phyloP scores from a whole-genome alignment of 2,329 filamentous ascomycete genomes.

The Neopestalotiopsis rosae region DNA sequence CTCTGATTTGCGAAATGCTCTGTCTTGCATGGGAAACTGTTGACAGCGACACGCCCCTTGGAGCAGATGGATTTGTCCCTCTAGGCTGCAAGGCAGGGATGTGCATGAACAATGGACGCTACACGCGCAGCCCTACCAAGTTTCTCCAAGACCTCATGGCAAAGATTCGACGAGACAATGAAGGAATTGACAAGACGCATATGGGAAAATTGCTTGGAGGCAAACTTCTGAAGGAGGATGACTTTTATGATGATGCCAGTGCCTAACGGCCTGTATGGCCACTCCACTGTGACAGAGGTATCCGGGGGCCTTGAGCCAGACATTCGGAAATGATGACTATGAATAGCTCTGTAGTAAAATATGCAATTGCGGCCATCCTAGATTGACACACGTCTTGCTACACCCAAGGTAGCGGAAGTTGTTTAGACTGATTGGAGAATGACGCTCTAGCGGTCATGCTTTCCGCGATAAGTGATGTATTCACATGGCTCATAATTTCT shows the following conservation, averaged over 20 bases:
- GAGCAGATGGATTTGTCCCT: not conserved
- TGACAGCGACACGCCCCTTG: not conserved
- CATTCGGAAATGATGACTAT: too few relatives aligned
- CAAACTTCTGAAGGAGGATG: constrained; percentile 15
- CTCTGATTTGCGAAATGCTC: not conserved
- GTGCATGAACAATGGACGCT: constrained; percentile 26
- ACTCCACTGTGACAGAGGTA: too few relatives aligned
- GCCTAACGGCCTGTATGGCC: too few relatives aligned
- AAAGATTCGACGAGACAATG: constrained; percentile 18
- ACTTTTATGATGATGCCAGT: constrained; percentile 6
- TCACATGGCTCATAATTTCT: too few relatives aligned
- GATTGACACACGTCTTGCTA: too few relatives aligned
- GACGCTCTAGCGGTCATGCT: too few relatives aligned
- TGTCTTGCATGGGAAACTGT: not conserved
- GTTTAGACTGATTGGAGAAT: too few relatives aligned
- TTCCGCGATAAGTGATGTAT: too few relatives aligned
- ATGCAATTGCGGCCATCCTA: too few relatives aligned
- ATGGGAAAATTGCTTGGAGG: constrained; percentile 19
- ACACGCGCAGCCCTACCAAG: constrained; percentile 28
- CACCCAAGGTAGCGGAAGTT: too few relatives aligned
- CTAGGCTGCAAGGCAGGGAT: not conserved
- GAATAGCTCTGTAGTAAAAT: too few relatives aligned
- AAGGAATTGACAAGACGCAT: constrained; percentile 21
- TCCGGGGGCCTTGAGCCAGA: too few relatives aligned
- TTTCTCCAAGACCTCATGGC: constrained; percentile 20